Evolutionary conservation across 331 rosid genomes (phyloP), one percentile per base, ranked within the genome.

Genomic region (Prunus yedoensis): DNA sequence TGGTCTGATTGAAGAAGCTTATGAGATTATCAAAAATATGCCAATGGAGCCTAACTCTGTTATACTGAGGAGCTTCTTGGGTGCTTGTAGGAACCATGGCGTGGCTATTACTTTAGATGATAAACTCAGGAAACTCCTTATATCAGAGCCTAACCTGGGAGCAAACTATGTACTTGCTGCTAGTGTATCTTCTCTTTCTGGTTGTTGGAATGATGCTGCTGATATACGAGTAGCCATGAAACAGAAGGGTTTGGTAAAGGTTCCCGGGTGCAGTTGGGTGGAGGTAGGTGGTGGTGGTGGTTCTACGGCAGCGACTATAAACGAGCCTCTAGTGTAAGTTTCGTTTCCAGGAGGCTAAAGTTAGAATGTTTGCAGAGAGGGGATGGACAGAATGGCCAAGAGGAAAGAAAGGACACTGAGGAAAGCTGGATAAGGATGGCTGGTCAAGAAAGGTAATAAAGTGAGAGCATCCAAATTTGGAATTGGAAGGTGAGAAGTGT

Each of bases 251-350:
- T 78, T 84, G 82, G 78, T 45, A 81, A 90, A 88, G 81, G 62
- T 32, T 70, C 89, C 90, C 27, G 92, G 90, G 49, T 79, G 86
- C 77, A 90, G 92, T 74, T 90, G 92, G 95, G 84, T 90, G 71
- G 88, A 80, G 61, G 85, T 79, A 78, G 77, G 81, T 78, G 77
- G 66, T 68, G 73, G 66, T 21, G 23, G 23, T 64, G 73, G 72
- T 79, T 71, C 8, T 12, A 27, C 23, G 20, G 47, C 23, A 70
- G 53, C 46, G 35, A 45, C 30, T 57, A 3, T 43, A 12, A 58
- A 74, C 35, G 79, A 41, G 68, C 54, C 23, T 35, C 41, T 30
- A 57, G 14, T 57, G 5, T 43, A 49, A 14, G 14, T 56, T 28
- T 16, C 17, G 4, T 13, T 56, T n/a, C 62, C 28, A 56, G 62